Conservation (phyloP, 768 basidiomycete genomes). For the Aureoboletus auriporus region DNA sequence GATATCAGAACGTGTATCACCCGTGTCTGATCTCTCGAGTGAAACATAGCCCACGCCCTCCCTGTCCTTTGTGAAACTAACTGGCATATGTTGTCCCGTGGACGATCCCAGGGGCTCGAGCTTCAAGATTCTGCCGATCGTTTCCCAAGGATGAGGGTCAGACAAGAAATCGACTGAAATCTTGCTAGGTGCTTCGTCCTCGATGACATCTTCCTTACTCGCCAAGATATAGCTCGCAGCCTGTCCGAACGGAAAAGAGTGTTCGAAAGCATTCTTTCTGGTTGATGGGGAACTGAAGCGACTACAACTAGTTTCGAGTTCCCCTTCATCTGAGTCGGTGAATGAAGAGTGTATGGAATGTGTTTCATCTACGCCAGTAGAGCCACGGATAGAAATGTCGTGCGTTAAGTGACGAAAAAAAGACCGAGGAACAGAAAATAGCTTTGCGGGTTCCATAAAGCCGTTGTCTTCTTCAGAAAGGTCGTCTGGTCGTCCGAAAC, state of each 20-base stretch:
- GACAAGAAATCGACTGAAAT: conserved; percentile 23
- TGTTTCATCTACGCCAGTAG: background rate
- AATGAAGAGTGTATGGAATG: background rate
- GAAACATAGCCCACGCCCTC: conserved; percentile 26
- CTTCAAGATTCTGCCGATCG: conserved; percentile 26
- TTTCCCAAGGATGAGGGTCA: conserved; percentile 31
- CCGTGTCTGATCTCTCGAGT: background rate
- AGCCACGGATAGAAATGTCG: background rate
- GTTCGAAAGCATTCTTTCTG: background rate
- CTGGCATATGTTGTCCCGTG: background rate
- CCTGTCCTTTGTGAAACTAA: conserved; percentile 20
- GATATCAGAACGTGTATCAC: background rate
- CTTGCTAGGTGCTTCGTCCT: background rate
- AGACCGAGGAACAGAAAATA: background rate
- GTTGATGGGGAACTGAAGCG: background rate
- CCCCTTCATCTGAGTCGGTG: background rate
- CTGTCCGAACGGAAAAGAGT: background rate
- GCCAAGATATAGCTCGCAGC: background rate
- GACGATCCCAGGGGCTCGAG: conserved; percentile 6
- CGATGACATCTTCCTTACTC: background rate
- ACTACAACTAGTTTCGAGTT: background rate
- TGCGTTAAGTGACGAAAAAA: background rate
- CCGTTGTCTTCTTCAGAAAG: background rate
- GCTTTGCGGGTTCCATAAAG: background rate
- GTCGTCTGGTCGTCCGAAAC: background rate